phyloP scores from a whole-genome alignment of 1,284 basidiomycete genomes.

The Anthracocystis walkeri region DNA sequence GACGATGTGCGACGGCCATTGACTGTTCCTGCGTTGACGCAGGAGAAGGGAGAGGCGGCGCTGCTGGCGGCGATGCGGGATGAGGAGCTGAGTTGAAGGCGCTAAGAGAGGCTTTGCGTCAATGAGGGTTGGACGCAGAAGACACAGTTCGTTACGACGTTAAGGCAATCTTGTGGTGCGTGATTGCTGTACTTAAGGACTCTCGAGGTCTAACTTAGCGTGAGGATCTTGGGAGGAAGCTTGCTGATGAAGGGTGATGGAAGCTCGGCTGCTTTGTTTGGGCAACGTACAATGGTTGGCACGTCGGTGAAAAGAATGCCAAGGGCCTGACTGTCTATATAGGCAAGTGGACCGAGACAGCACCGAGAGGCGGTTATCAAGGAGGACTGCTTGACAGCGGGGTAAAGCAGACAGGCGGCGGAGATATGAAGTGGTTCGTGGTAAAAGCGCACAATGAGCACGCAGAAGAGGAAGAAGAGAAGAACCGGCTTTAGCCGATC shows the following conservation, averaged over 20 bases:
- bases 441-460: slow-evolving; percentile 17
- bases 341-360: slow-evolving; percentile 18
- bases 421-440: slow-evolving; percentile 21
- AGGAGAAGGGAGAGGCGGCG: slow-evolving; percentile 11
- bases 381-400: slow-evolving; percentile 4
- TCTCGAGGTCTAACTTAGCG: not conserved
- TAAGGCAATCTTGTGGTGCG: not conserved
- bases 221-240: not conserved
- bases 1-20: slow-evolving; percentile 49
- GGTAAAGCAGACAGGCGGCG: slow-evolving; percentile 18
- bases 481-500: slow-evolving; percentile 21
- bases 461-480: not conserved
- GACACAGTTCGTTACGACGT: not conserved
- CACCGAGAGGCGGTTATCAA: slow-evolving; percentile 10
- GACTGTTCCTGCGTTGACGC: slow-evolving; percentile 29
- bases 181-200: slow-evolving; percentile 1
- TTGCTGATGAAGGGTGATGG: slow-evolving; percentile 9
- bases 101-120: not conserved
- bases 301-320: slow-evolving; percentile 10
- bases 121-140: not conserved
- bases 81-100: not conserved
- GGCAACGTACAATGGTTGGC: slow-evolving; percentile 10
- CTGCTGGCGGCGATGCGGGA: slow-evolving; percentile 6
- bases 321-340: not conserved
- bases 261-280: not conserved